Base-by-base conservation (phyloP, 1,284 basidiomycete species). In the Moniliophthora roreri region DNA sequence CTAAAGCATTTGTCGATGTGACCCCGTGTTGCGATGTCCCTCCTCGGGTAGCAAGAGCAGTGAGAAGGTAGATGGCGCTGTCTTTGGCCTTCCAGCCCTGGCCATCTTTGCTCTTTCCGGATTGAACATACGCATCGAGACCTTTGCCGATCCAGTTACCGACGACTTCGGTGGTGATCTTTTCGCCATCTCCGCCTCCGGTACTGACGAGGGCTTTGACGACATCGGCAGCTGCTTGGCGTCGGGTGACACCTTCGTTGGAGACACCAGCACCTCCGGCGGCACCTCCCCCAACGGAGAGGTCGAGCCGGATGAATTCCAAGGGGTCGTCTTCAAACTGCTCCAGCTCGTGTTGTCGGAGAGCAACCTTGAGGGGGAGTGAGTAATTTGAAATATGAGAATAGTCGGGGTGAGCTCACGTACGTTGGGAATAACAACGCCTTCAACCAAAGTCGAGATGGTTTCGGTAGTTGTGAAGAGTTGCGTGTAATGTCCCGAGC, bases 271-370 rank as follows among this genome's bases (percentile, higher is more conserved):
- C 44, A 9, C 24, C 44, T 28, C 89, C 77, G 16, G 77, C 74
- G 9, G 74, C 77, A 16, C 76, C 67, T 32, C 80, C 75, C n/a
- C 90, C 85, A 13, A 95, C 73, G 2, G 87, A 74, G 26, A 99
- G 76, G 67, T 98, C 95, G 26, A 93, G 79, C 16, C 95, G 86
- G 60, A 99, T 93, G 68, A 92, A 99, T 66, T 98, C 96, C 45
- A 96, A 82, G 0, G 96, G 96, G 62, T 98, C 95, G 58, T 99
- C 96, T 70, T 98, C 94, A 65, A 99, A 98, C 70, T 95, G 89
- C 65, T 99, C 96, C 55, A 95, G 82, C 58, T 98, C 95, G 59
- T 94, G 89, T 50, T 91, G 88, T 38, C 95, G 80, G 34, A 98
- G 78, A 15, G 82, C 77, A 60, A 98, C 24, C 44, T 46, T 13